Conservation (phyloP, 164 flowering plant species). For the Stephania japonica region DNA sequence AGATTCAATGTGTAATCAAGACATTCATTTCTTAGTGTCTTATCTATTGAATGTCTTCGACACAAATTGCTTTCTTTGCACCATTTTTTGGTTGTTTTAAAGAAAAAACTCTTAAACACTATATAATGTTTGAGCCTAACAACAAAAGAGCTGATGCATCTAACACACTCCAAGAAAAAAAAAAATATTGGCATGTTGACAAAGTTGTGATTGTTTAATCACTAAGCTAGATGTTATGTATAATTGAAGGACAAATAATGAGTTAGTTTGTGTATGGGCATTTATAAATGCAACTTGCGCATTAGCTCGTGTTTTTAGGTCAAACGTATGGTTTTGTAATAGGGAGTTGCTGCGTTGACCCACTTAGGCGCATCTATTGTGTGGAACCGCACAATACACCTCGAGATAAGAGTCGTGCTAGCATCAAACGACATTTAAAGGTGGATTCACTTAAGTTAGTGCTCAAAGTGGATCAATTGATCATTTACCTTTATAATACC, state of each 20-base stretch:
- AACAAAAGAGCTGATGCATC: background rate
- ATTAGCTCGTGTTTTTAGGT: background rate
- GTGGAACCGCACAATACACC: too few species aligned
- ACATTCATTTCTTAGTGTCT: background rate
- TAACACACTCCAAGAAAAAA: background rate
- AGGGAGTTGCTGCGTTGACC: too few species aligned
- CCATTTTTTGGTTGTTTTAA: too few species aligned
- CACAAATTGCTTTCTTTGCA: background rate
- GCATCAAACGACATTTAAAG: too few species aligned
- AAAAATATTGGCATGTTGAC: background rate
- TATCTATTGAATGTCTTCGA: background rate
- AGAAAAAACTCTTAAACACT: background rate
- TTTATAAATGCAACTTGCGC: background rate
- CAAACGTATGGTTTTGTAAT: too few species aligned
- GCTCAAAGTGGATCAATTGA: too few species aligned
- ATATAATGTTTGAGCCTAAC: background rate
- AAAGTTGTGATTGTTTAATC: background rate
- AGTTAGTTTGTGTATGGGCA: background rate
- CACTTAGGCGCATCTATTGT: too few species aligned
- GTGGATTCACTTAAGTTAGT: too few species aligned
- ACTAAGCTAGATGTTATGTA: background rate
- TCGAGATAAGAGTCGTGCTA: too few species aligned
- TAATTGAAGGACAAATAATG: background rate
- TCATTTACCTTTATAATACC: too few species aligned
- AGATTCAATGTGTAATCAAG: background rate